A percentile compares a stretch with the other conserved stretches of the same genome.
Conservation (phyloP, 306 rosid species). For the Quercus gilva region DNA sequence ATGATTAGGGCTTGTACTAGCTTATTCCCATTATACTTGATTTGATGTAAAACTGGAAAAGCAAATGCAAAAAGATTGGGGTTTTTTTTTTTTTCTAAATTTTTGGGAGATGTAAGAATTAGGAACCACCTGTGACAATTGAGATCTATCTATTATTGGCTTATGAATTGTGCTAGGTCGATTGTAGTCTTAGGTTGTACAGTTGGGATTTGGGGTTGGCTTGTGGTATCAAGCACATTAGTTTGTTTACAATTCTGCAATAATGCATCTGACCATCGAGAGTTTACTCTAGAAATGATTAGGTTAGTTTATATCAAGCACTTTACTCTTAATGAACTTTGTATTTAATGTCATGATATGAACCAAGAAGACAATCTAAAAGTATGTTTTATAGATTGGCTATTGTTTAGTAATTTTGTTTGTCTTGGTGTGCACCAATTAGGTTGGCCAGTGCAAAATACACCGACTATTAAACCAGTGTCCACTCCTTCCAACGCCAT, state of each 20-base stretch:
- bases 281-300: too few relatives aligned
- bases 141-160: neutral
- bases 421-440: neutral
- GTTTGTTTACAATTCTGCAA: too few relatives aligned
- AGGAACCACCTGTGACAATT: neutral
- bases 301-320: neutral
- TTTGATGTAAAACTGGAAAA: neutral
- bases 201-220: too few relatives aligned
- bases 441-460: slow-evolving; percentile 32
- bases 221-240: too few relatives aligned
- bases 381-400: neutral
- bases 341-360: neutral
- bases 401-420: slow-evolving; percentile 1
- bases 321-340: neutral
- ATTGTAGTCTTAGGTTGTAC: too few relatives aligned
- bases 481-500: slow-evolving; percentile 44
- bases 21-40: neutral
- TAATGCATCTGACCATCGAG: too few relatives aligned
- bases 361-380: neutral
- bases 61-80: neutral
- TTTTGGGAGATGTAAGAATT: neutral
- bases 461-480: slow-evolving; percentile 27
- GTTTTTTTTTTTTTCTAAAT: neutral
- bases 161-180: too few relatives aligned
- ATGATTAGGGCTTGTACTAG: neutral